A percentile compares a stretch with the other conserved stretches of the same genome.
These are phyloP conservation scores for Podila epicladia DNA, from an alignment of 192 early-diverging fungal genomes.

Conservation along the genomic window DNA sequence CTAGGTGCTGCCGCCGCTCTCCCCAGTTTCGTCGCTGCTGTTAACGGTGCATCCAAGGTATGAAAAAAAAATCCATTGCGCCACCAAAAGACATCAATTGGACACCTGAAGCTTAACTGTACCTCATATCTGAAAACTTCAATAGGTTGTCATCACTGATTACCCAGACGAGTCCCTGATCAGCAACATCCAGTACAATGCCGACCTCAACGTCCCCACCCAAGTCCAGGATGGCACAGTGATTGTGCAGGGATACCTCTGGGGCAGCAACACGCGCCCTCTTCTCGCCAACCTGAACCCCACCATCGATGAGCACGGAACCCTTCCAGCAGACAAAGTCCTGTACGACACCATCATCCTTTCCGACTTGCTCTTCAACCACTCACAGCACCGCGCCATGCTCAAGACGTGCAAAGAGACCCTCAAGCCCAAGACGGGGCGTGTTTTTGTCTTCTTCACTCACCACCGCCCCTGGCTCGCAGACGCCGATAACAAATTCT, in stretches of 20 bases:
- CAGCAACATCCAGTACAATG: slow-evolving; percentile 79
- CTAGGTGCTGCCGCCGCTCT: slow-evolving; percentile 87
- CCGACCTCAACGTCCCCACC: slow-evolving; percentile 58
- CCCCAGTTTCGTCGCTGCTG: slow-evolving; percentile 75
- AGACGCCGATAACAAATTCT: slow-evolving; percentile 84
- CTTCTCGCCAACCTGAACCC: slow-evolving; percentile 51
- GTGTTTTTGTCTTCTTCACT: slow-evolving; percentile 82
- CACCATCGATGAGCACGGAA: slow-evolving; percentile 4
- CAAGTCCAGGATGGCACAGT: slow-evolving; percentile 21
- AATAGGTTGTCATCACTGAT: slow-evolving; percentile 72
- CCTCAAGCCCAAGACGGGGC: slow-evolving; percentile 66
- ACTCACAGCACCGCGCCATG: slow-evolving; percentile 84
- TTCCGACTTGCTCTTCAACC: slow-evolving; percentile 89
- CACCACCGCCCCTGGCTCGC: slow-evolving; percentile 86
- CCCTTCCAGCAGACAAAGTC: slow-evolving; percentile 20
- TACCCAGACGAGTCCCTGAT: slow-evolving; percentile 83
- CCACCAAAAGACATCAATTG: not conserved
- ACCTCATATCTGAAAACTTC: not conserved
- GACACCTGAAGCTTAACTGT: not conserved
- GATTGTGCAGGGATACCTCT: slow-evolving; percentile 69
- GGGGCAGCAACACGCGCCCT: slow-evolving; percentile 67
- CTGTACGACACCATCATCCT: slow-evolving; percentile 85
- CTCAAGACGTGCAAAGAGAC: slow-evolving; percentile 73
- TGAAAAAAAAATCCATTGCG: not conserved
- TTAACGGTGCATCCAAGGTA: slow-evolving; percentile 78